Evolutionary conservation across 1,284 basidiomycete genomes (phyloP), one percentile per base, ranked within the genome.

Genomic region (Trametes hirsuta): DNA sequence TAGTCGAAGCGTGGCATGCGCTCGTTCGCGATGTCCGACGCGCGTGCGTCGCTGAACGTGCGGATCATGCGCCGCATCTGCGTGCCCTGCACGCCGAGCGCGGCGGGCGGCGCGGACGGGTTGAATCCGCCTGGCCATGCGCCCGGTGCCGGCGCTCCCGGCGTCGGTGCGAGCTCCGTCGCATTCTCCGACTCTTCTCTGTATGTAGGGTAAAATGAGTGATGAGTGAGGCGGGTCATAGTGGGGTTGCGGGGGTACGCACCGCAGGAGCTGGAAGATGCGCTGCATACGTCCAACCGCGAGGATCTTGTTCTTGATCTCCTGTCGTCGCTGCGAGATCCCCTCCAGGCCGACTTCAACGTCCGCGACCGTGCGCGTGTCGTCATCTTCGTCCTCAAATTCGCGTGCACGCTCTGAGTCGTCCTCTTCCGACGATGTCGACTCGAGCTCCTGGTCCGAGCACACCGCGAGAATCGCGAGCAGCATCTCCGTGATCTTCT

Each of bases 401-500:
- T 52, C 63, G 22, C 65, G 67, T 14, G 51, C 49, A 14, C 63
- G 67, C 50, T 66, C 63, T 21, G 63, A 62, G 45, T 74, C 77
- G 50, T 77, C 75, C 21, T 83, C 83, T 6, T 78, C 74, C 36
- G 80, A 81, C 21, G 76, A 74, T 2, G 71, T 69, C 15, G 61
- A 81, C 72, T 94, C 93, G 35, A 99, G 84, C 74, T 99, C 97
- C 73, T 98, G 95, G 69, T 94, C 90, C 64, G 91, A 93, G 78
- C 97, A 99, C 62, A 95, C 91, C 71, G 93, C 91, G 47, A 99
- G 82, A 66, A 99, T 93, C 11, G 95, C 94, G 53, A 99, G 89
- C 37, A 99, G 81, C 97, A 98, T 98, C 73, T 99, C 97, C 87
- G 66, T 72, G 94, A 95, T 98, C 81, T 99, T 99, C 61, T 95